Evolutionary conservation across 176 grass and related monocot genomes (phyloP).

Genomic region (Triticum dicoccoides): DNA sequence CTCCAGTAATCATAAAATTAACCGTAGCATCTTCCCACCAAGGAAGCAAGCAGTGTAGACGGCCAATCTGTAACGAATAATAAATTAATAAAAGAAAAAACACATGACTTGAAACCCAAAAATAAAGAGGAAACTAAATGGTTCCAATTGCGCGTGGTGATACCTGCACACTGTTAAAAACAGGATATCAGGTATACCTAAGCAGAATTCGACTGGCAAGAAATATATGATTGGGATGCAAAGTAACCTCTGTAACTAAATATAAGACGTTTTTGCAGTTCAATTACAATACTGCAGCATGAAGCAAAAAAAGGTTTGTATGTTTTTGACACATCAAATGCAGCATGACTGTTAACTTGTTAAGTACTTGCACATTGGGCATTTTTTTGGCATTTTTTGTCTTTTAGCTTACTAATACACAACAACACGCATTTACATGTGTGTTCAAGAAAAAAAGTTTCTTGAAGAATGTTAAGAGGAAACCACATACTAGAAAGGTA

Average conservation of each 20-base stretch:
- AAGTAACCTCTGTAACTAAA: neutral
- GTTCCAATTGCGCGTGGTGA: neutral
- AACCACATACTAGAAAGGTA: neutral
- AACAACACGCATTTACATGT: neutral
- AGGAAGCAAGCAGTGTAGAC: conserved; percentile 80
- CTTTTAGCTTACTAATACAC: neutral
- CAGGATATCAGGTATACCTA: neutral
- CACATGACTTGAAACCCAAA: neutral
- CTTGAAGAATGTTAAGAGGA: neutral
- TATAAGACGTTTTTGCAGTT: too few relatives aligned
- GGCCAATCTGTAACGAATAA: conserved; percentile 58
- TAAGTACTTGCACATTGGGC: neutral
- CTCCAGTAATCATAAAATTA: conserved; percentile 89
- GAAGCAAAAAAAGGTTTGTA: neutral
- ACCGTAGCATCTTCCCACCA: conserved; percentile 96
- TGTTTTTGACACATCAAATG: neutral
- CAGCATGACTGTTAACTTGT: neutral
- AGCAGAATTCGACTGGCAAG: neutral
- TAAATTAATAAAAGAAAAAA: neutral
- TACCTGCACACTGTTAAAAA: conserved; percentile 2
- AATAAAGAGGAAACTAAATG: neutral
- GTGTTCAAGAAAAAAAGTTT: neutral
- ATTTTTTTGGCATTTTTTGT: neutral
- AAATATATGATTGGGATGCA: neutral
- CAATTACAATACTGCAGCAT: neutral